Conservation (phyloP, 1,284 basidiomycete species). For the Rhizoctonia solani region DNA sequence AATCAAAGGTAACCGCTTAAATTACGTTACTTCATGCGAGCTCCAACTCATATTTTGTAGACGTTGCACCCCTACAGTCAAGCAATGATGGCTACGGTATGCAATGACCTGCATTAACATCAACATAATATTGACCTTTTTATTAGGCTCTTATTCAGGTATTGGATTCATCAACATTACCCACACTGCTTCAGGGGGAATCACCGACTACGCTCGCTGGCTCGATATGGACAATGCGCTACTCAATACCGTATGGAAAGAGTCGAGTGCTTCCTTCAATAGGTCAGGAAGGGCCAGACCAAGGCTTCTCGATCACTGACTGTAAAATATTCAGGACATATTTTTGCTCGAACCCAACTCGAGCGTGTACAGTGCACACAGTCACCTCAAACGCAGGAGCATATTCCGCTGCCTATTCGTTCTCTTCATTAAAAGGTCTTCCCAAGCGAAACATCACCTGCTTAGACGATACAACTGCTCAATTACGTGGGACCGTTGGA, state of each 20-base stretch:
- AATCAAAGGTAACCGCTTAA: too few relatives aligned
- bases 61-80: too few relatives aligned
- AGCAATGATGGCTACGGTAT: too few relatives aligned
- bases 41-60: too few relatives aligned
- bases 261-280: constrained; percentile 42
- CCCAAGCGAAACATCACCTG: constrained; percentile 55
- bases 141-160: constrained; percentile 72
- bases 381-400: constrained; percentile 11
- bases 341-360: constrained; percentile 68
- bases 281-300: constrained; percentile 45
- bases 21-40: too few relatives aligned
- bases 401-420: constrained; percentile 9
- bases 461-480: constrained; percentile 58
- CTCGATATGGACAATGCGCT: constrained; percentile 68
- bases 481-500: constrained; percentile 57
- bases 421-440: constrained; percentile 1
- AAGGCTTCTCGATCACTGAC: background rate
- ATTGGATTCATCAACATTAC: constrained; percentile 65
- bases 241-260: constrained; percentile 61
- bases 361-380: constrained; percentile 42
- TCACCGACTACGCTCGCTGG: constrained; percentile 63
- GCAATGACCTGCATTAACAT: too few relatives aligned
- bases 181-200: constrained; percentile 41
- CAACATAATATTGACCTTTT: too few relatives aligned
- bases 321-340: too few relatives aligned